phyloP scores from a whole-genome alignment of 768 basidiomycete genomes.

The Agrocybe pediades region DNA sequence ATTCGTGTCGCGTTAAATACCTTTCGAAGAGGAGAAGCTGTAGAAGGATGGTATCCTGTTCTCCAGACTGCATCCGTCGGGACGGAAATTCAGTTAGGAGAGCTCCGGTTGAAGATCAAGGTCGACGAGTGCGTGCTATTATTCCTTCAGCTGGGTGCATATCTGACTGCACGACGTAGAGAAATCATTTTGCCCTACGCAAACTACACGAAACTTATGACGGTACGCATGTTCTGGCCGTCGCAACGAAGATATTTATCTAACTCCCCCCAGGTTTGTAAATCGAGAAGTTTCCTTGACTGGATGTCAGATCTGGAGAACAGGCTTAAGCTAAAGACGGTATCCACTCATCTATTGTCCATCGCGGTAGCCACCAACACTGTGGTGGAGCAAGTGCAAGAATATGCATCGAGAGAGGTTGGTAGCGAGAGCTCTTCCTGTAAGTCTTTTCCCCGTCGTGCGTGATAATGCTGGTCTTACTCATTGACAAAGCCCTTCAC shows the following conservation, averaged over 20 bases:
- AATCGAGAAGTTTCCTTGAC: slow-evolving; percentile 66
- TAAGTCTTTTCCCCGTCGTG: slow-evolving; percentile 33
- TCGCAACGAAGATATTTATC: neutral
- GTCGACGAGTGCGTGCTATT: slow-evolving; percentile 67
- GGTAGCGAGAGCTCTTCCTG: slow-evolving; percentile 70
- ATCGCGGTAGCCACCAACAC: slow-evolving; percentile 70
- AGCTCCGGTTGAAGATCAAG: slow-evolving; percentile 69
- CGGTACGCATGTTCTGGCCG: slow-evolving; percentile 42
- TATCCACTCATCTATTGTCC: slow-evolving; percentile 62
- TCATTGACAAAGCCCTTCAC: slow-evolving; percentile 58
- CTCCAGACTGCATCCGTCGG: slow-evolving; percentile 49
- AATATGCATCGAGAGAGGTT: slow-evolving; percentile 71
- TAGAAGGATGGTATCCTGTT: slow-evolving; percentile 88
- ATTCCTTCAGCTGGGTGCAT: neutral
- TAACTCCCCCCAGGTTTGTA: slow-evolving; percentile 42
- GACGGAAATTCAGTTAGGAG: slow-evolving; percentile 67
- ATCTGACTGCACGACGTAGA: slow-evolving; percentile 36
- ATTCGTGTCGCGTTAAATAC: slow-evolving; percentile 66
- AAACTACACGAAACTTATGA: slow-evolving; percentile 61
- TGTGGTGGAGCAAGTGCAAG: slow-evolving; percentile 68
- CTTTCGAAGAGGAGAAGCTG: slow-evolving; percentile 70
- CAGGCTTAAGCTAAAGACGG: slow-evolving; percentile 64
- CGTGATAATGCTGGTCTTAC: neutral
- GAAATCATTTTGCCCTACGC: slow-evolving; percentile 77
- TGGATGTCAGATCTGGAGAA: slow-evolving; percentile 75